These are phyloP conservation scores for Cryptococcus deneoformans DNA, from an alignment of 1,284 basidiomycete genomes.

Conservation along the genomic window DNA sequence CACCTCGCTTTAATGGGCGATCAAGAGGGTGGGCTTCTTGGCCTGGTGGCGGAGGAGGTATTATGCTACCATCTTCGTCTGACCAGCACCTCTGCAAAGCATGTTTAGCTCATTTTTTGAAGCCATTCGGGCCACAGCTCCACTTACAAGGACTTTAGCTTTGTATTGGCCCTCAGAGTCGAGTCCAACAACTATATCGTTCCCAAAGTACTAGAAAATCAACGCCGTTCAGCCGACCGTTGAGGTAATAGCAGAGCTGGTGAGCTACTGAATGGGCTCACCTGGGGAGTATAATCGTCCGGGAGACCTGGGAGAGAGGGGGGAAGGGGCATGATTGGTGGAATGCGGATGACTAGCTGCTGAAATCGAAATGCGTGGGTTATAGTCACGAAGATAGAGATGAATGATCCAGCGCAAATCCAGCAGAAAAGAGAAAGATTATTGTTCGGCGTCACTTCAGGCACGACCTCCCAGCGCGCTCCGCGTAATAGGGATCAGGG, in stretches of 20 bases:
- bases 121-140: neutral
- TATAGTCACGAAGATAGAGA: too few relatives aligned
- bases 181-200: slow-evolving; percentile 29
- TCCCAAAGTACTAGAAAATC: slow-evolving; percentile 26
- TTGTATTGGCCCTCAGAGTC: slow-evolving; percentile 18
- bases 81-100: slow-evolving; percentile 38
- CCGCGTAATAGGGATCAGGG: too few relatives aligned
- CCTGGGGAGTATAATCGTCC: slow-evolving; percentile 37
- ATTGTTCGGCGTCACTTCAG: too few relatives aligned
- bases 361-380: too few relatives aligned
- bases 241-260: neutral
- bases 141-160: slow-evolving; percentile 36
- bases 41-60: slow-evolving; percentile 16
- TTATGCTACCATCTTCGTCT: slow-evolving; percentile 32
- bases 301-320: slow-evolving; percentile 37
- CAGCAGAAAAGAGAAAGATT: too few relatives aligned
- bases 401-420: too few relatives aligned
- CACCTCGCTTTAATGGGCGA: slow-evolving; percentile 68
- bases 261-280: slow-evolving; percentile 9
- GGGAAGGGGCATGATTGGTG: slow-evolving; percentile 8
- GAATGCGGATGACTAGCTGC: too few relatives aligned
- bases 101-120: neutral
- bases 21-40: slow-evolving; percentile 59
- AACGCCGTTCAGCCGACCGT: neutral
- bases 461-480: too few relatives aligned